Base-by-base conservation (phyloP, 2,329 filamentous ascomycete species). In the Pseudogymnoascus sp. region DNA sequence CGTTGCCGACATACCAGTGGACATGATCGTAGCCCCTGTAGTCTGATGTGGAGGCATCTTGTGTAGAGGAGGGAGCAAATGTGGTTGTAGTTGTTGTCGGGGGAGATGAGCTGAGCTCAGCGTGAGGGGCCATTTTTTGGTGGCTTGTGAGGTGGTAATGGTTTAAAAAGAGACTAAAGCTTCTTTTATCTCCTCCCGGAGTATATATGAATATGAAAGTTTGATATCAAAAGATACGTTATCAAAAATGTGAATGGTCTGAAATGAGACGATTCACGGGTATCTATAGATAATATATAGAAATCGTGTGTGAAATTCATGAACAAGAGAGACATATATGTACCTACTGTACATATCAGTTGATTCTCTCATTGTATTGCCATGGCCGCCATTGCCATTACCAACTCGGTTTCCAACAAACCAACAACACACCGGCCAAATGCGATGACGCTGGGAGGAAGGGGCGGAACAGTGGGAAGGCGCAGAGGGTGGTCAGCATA, bases 1-100 rank as follows among this genome's bases (percentile, higher is more conserved):
- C 93, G 74, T 97, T 97, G 74, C 93, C 92, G 31, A 97, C 93
- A 80, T 91, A 96, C 93, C 93, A 97, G 69, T 91, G 93, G 64
- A 96, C 85, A 76, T 96, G 90, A 77, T 96, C 91, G 75, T 96
- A 97, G 73, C 91, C 92, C 66, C 85, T 84, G 79, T 96, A 93
- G 73, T 81, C 83, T 70, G 75, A 76, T 66, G 53, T 36, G n/a
- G 53, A 35, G 17, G 17, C 53, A 19, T 42, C 73, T 69, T 63
- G 75, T 74, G 36, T 76, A 72, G 50, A 71, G 69, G 17, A 76
- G 72, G 50, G 77, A 71, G 69, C 69, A 69, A 13, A 65, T 69
- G 0, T 65, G 40, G 65, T 63, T 57, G 67, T 66, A 26, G 64
- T 66, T 59, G 69, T 65, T 21, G 66, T 65, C 23, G 65, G 64